Base-by-base conservation (phyloP, 768 basidiomycete species). In the Mycena sanguinolenta region DNA sequence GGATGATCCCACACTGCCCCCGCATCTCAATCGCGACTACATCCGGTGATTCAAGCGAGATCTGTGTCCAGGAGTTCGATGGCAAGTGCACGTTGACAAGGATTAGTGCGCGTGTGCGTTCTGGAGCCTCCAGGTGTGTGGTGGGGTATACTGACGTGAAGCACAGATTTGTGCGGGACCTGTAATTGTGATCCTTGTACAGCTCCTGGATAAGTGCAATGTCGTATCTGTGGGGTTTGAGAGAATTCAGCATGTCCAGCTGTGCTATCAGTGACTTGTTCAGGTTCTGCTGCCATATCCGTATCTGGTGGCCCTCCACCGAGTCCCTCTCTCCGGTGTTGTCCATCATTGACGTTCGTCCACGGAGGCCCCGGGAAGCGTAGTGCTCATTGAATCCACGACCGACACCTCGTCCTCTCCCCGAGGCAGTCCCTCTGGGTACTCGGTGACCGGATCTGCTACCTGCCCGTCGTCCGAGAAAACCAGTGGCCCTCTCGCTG, bases 131-230 rank as follows among this genome's bases (percentile, higher is more conserved):
- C 2, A 6, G 14, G 61, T 79, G 79, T 0, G 23, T 2, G 0
- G 73, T 19, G 1, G 81, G 81, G 75, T 82, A 82, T 14, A 81
- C 44, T 0, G 70, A 34, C 0, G 39, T 30, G 73, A 74, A 81
- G 13, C 63, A 23, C 1, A 32, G 34, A 4, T 46, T 70, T 14
- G 73, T 65, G 0, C 72, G 39, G 0, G 79, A 63, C 13, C 58
- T 23, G 0, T 59, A 53, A 0, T 68, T 34, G 27, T 36, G 52
- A 62, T 80, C 75, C 7, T 13, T 1, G n/a, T 12, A 52, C 46
- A 2, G 28, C 52, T 71, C 80, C 76, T 21, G 62, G 49, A 8
- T 34, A 0, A 73, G 52, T 0, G 77, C 59, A 0, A 83, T 70
- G 69, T 81, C 78, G 32, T 59, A 76, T 3, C 42, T 12, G 6